Base-by-base conservation (phyloP, 2,329 filamentous ascomycete genomes). In the Waltergamsia citrina region DNA sequence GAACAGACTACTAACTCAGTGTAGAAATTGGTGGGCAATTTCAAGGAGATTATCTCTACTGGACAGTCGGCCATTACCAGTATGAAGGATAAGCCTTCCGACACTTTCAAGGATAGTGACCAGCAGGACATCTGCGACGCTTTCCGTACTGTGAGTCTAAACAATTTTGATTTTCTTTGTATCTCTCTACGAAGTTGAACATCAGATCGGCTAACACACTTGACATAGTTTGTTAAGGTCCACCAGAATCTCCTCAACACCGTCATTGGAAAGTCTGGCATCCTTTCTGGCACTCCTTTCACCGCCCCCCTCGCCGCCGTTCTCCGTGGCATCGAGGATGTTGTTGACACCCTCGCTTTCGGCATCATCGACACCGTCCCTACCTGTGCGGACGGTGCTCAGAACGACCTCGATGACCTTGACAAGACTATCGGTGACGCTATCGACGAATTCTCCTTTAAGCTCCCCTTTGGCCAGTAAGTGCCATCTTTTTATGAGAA, bases 191-290 rank as follows among this genome's bases (percentile, higher is more conserved):
- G n/a, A n/a, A n/a, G n/a, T n/a, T n/a, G n/a, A n/a, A n/a, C n/a
- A n/a, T n/a, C n/a, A n/a, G n/a, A n/a, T n/a, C n/a, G n/a, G n/a
- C n/a, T n/a, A n/a, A n/a, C n/a, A n/a, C n/a, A n/a, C n/a, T n/a
- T n/a, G n/a, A 2, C 7, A 14, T 24, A 45, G 36, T 42, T 48
- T 17, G 33, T 41, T 23, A 9, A 28, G 7, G 33, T 42, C 29
- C 42, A 49, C 33, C 32, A 38, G 12, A 21, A 37, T 7, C 35
- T 49, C 14, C 41, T 49, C 32, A 29, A 41, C n/a, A 33, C 36
- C 17, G 22, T 47, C 20, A 38, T 49, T 14, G 41, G 39, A 14
- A 34, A 37, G n/a, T 28, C 32, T 9, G 32, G 35, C 8, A 4
- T 46, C 10, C 17, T 49, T 9, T 2, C 34, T 16, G 20, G 21